Evolutionary conservation across 2,329 filamentous ascomycete species (phyloP), one percentile per base, ranked within the genome.

Genomic region (Diaporthe sp.): DNA sequence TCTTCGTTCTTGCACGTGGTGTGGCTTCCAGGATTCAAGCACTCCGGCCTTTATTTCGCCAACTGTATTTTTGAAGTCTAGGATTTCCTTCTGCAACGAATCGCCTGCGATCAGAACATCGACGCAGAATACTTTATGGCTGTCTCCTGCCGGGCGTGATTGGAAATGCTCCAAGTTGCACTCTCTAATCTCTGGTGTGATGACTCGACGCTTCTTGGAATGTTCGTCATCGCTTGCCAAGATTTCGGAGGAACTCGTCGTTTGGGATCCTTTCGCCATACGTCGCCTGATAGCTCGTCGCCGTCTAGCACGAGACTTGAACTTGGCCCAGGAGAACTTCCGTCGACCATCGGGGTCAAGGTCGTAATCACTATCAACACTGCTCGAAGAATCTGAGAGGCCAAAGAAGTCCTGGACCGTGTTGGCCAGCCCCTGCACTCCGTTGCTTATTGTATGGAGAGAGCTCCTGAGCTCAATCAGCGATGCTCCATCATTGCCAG

Each of bases 1-100:
- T 25, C 25, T 25, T 25, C 25, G 25, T 25, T 25, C 25, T 25
- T 25, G 25, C 25, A 25, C 4, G 5, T 19, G 19, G 2, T 3
- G 12, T 17, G 69, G 53, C 69, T 49, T 59, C 69, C 69, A 59
- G 4, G 4, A 37, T 2, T 42, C 2, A 2, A 49, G 12, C 34
- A 1, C 10, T 2, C 69, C 69, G 9, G 69, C 12, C 2, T 31
- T 31, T 0, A 61, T 7, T 1, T 17, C 17, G 2, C 3, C 19
- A 0, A 22, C 7, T 4, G 15, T 28, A 7, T 34, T 10, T 3
- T 5, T 6, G 22, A 62, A 55, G 0, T 13, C 4, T 1, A 5
- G 4, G 3, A 44, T n/a, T 0, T 72, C 57, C 17, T 62, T 34
- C 0, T 15, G 0, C 0, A 62, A 19, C 3, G 44, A 31, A n/a